Conservation (phyloP, 2,329 filamentous ascomycete species). For the Septoria linicola region DNA sequence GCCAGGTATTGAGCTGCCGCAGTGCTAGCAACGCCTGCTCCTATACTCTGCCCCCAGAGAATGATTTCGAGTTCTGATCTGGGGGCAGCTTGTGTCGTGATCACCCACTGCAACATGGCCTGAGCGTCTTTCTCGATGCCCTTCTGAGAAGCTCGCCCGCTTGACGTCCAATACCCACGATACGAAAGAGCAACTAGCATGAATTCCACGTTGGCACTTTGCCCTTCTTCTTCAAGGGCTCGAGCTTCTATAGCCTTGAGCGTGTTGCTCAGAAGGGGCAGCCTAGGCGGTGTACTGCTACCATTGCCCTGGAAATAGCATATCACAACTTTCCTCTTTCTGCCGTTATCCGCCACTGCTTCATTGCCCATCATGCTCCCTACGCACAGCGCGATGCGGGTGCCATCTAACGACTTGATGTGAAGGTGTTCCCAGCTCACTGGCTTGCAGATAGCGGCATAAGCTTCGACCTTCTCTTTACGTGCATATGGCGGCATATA, state of each 20-base stretch:
- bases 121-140: constrained; percentile 69
- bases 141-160: constrained; percentile 66
- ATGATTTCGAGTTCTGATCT: constrained; percentile 49
- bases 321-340: constrained; percentile 40
- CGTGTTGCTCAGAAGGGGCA: constrained; percentile 49
- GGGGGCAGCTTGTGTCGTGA: constrained; percentile 39
- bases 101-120: constrained; percentile 64
- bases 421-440: constrained; percentile 67
- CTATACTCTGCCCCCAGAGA: constrained; percentile 77
- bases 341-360: neutral
- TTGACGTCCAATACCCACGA: constrained; percentile 75
- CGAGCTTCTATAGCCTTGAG: constrained; percentile 43
- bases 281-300: constrained; percentile 47
- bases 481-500: constrained; percentile 69
- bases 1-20: constrained; percentile 50
- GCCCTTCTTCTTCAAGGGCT: neutral
- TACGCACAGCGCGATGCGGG: constrained; percentile 61
- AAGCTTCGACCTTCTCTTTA: constrained; percentile 65
- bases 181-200: constrained; percentile 55
- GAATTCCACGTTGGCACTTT: constrained; percentile 29
- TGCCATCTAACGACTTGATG: constrained; percentile 63
- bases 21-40: constrained; percentile 67
- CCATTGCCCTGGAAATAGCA: constrained; percentile 53
- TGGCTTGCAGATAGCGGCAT: constrained; percentile 58
- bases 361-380: constrained; percentile 33